These are phyloP conservation scores for Camelina laxa DNA, from an alignment of 345 rosid species.

Conservation along the genomic window DNA sequence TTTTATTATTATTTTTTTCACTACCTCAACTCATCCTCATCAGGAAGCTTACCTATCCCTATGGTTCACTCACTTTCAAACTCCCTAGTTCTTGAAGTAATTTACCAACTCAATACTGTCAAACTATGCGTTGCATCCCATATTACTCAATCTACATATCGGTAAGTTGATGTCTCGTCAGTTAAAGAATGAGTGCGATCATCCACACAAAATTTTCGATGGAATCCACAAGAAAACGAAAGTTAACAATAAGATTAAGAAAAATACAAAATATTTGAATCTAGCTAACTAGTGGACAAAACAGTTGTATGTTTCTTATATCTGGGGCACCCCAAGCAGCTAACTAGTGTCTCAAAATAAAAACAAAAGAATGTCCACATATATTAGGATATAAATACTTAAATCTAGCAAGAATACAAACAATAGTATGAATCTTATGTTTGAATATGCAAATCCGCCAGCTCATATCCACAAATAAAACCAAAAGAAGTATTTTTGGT, in stretches of 20 bases:
- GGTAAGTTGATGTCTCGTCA: too few relatives aligned
- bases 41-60: too few relatives aligned
- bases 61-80: too few relatives aligned
- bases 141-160: too few relatives aligned
- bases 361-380: slow-evolving; percentile 35
- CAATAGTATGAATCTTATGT: slow-evolving; percentile 25
- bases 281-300: slow-evolving; percentile 21
- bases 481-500: slow-evolving; percentile 9
- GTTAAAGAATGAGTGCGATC: background rate
- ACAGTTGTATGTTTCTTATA: slow-evolving; percentile 26
- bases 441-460: slow-evolving; percentile 31
- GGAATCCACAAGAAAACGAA: slow-evolving; percentile 6
- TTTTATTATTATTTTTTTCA: too few relatives aligned
- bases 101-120: too few relatives aligned
- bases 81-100: too few relatives aligned
- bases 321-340: slow-evolving; percentile 26
- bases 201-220: slow-evolving; percentile 1
- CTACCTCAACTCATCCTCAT: too few relatives aligned
- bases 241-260: background rate
- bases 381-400: slow-evolving; percentile 5
- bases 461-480: slow-evolving; percentile 24
- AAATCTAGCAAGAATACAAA: slow-evolving; percentile 24
- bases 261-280: slow-evolving; percentile 25
- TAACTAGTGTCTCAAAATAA: slow-evolving; percentile 22
- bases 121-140: too few relatives aligned